Percentiles rank a stretch among this genome's conserved stretches.
phyloP scores from a whole-genome alignment of 345 rosid species.

The Camelina sativa region DNA sequence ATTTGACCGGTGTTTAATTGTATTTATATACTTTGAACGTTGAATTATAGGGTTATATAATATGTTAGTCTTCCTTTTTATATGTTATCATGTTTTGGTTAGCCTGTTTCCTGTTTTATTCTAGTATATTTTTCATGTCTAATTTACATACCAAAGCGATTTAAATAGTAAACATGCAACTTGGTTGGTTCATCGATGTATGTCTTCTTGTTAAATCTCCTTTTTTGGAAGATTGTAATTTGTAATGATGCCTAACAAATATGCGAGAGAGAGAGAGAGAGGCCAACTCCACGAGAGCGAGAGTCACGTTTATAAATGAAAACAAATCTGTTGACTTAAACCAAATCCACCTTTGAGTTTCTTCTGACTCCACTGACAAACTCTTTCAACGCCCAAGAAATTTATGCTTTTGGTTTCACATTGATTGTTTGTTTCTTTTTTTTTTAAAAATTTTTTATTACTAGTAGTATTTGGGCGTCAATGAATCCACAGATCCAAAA shows the following conservation, averaged over 20 bases:
- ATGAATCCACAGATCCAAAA: constrained; percentile 29
- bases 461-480: not conserved
- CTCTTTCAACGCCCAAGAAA: constrained; percentile 42
- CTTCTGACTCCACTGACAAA: constrained; percentile 32
- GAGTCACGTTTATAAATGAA: not conserved
- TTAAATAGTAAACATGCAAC: not conserved
- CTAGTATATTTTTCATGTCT: not conserved
- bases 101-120: too few species aligned
- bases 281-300: constrained; percentile 38
- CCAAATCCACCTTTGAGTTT: constrained; percentile 43
- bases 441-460: not conserved
- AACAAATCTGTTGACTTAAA: constrained; percentile 37
- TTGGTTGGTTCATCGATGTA: not conserved
- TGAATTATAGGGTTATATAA: constrained; percentile 8
- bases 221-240: constrained; percentile 17
- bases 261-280: constrained; percentile 18
- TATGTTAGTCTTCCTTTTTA: constrained; percentile 34
- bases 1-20: constrained; percentile 30
- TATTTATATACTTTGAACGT: constrained; percentile 30
- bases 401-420: constrained; percentile 42
- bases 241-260: constrained; percentile 26
- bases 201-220: not conserved
- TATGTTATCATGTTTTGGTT: too few species aligned
- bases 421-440: constrained; percentile 17
- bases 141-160: too few species aligned